Conservation (phyloP, 202 grass and related monocot species). For the Carex arenaria region DNA sequence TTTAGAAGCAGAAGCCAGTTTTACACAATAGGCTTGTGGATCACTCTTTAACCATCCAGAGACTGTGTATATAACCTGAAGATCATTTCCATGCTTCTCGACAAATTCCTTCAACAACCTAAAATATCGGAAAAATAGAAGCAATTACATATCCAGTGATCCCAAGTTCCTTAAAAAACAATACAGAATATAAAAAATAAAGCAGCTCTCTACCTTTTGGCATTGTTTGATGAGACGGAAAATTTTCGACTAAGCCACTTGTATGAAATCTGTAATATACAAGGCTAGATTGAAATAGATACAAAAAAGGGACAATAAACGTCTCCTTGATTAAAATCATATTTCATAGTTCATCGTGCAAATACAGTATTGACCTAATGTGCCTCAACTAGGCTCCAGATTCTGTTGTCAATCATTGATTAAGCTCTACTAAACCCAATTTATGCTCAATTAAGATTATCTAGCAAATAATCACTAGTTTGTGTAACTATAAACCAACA, state of each 20-base stretch:
- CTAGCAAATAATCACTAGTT: not conserved
- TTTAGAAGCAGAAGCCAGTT: constrained; percentile 72
- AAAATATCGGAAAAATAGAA: not conserved
- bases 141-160: not conserved
- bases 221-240: constrained; percentile 81
- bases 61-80: constrained; percentile 77
- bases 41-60: constrained; percentile 81
- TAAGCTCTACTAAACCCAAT: not conserved
- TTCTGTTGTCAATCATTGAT: not conserved
- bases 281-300: constrained; percentile 2
- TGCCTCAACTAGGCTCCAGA: not conserved
- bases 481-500: not conserved
- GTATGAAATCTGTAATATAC: constrained; percentile 68
- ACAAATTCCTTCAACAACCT: constrained; percentile 84
- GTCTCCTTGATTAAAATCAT: not conserved
- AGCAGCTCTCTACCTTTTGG: constrained; percentile 52
- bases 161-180: not conserved
- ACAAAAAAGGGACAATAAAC: not conserved
- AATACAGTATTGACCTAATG: not conserved
- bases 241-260: constrained; percentile 98
- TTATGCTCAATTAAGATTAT: not conserved
- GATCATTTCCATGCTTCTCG: constrained; percentile 45
- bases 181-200: not conserved
- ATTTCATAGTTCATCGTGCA: not conserved
- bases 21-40: constrained; percentile 62